phyloP scores from a whole-genome alignment of 2,329 filamentous ascomycete species.

The Cyclaneusma minus region DNA sequence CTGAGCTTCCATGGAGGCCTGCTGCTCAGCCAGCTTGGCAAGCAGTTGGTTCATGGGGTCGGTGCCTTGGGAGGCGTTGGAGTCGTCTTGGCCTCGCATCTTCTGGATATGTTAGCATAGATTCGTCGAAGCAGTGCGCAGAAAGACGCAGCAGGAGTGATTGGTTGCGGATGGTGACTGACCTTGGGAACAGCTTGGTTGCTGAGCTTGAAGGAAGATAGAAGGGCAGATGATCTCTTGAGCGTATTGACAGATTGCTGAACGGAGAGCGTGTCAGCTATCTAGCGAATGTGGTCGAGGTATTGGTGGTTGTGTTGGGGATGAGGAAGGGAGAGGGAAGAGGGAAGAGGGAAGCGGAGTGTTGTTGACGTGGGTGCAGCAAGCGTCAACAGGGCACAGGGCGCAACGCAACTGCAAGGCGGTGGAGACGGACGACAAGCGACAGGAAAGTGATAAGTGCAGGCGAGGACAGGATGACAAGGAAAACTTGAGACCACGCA shows the following conservation, averaged over 20 bases:
- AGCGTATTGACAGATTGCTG: conserved; percentile 6
- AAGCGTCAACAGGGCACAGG: too few relatives aligned
- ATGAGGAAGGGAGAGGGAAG: too few relatives aligned
- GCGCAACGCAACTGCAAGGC: too few relatives aligned
- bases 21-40: conserved; percentile 59
- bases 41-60: conserved; percentile 57
- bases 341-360: too few relatives aligned
- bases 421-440: too few relatives aligned
- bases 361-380: too few relatives aligned
- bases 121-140: conserved; percentile 1
- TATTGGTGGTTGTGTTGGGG: too few relatives aligned
- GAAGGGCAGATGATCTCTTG: conserved; percentile 24
- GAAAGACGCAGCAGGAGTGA: neutral
- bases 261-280: too few relatives aligned
- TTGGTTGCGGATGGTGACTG: conserved; percentile 10
- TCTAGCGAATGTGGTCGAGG: too few relatives aligned
- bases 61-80: conserved; percentile 20
- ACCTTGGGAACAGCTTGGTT: conserved; percentile 42
- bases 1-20: conserved; percentile 41
- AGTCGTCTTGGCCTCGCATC: conserved; percentile 31
- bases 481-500: too few relatives aligned
- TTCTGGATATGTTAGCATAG: conserved; percentile 23
- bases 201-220: conserved; percentile 36
- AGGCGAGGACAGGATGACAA: too few relatives aligned
- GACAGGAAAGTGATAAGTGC: too few relatives aligned